A percentile compares a stretch with the other conserved stretches of the same genome.
phyloP scores from a whole-genome alignment of 768 basidiomycete genomes.

The Leccinellum rugosiceps region DNA sequence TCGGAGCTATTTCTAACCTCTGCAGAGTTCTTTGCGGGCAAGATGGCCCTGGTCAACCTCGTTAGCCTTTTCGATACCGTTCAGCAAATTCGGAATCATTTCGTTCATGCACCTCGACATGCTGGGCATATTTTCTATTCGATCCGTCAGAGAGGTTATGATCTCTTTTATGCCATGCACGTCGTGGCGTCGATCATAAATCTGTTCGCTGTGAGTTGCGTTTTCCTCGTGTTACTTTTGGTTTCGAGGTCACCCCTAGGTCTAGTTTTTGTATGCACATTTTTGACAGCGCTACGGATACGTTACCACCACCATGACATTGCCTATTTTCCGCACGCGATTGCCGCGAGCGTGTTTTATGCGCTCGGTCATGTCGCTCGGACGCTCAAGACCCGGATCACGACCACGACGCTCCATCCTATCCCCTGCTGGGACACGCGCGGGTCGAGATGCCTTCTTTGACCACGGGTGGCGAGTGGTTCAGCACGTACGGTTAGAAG shows the following conservation, averaged over 20 bases:
- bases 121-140: conserved; percentile 60
- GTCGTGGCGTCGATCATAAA: conserved; percentile 50
- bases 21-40: conserved; percentile 84
- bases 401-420: conserved; percentile 55
- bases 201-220: conserved; percentile 51
- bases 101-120: conserved; percentile 49
- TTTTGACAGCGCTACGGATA: conserved; percentile 22
- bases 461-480: conserved; percentile 81
- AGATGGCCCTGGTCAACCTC: conserved; percentile 73
- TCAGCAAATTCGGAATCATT: conserved; percentile 51
- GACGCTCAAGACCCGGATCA: conserved; percentile 62
- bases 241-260: too few relatives aligned
- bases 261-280: too few relatives aligned
- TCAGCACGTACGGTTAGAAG: conserved; percentile 74
- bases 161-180: conserved; percentile 65
- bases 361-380: conserved; percentile 59
- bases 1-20: conserved; percentile 79
- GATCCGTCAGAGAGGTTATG: conserved; percentile 57
- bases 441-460: conserved; percentile 60
- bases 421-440: conserved; percentile 62
- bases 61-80: too few relatives aligned
- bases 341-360: conserved; percentile 49
- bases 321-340: conserved; percentile 50
- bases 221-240: not conserved
- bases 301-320: conserved; percentile 58